Conservation (phyloP, 768 basidiomycete species). For the Calvatia gigantea region DNA sequence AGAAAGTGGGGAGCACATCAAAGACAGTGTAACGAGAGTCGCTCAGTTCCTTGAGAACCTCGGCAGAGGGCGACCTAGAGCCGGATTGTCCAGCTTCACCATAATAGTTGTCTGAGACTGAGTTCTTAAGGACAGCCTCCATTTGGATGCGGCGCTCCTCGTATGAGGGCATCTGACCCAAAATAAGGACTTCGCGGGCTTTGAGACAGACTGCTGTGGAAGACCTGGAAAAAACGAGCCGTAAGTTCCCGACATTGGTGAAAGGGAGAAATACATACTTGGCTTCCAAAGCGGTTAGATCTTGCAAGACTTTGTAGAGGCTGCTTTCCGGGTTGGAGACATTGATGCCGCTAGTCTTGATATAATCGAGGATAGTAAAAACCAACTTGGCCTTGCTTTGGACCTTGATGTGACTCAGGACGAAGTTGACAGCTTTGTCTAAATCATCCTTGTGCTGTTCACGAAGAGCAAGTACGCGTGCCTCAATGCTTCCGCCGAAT, state of each 20-base stretch:
- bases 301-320: constrained; percentile 74
- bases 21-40: constrained; percentile 97
- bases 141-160: constrained; percentile 93
- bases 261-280: constrained; percentile 49
- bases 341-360: constrained; percentile 77
- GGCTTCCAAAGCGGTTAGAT: constrained; percentile 83
- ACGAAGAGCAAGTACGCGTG: constrained; percentile 83
- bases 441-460: constrained; percentile 92
- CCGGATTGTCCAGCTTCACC: constrained; percentile 51
- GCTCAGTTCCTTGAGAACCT: constrained; percentile 87
- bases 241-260: background rate
- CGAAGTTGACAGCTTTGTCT: constrained; percentile 80
- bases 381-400: constrained; percentile 89
- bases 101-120: constrained; percentile 85
- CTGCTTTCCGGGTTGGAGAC: constrained; percentile 72
- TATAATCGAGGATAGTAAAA: constrained; percentile 80
- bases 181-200: constrained; percentile 95
- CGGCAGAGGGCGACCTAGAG: constrained; percentile 73
- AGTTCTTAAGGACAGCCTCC: constrained; percentile 87
- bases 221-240: constrained; percentile 48
- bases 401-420: constrained; percentile 95
- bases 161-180: constrained; percentile 95
- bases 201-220: constrained; percentile 91
- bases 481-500: constrained; percentile 93
- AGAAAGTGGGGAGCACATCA: constrained; percentile 95